Evolutionary conservation across 2,329 filamentous ascomycete species (phyloP).

Genomic region (Septoria petroselini): DNA sequence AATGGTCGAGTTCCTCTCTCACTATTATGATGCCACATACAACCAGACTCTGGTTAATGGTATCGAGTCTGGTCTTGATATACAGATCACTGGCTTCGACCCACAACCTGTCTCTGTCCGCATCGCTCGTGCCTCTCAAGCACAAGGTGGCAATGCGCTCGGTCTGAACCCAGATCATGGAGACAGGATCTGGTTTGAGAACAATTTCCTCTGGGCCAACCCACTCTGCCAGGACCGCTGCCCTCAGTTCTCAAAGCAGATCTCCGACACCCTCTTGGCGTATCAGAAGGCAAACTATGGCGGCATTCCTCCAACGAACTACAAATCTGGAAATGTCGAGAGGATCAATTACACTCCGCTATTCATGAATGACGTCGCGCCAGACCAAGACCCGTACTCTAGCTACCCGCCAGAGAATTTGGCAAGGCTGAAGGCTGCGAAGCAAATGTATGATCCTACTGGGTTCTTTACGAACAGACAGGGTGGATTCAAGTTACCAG

Average conservation of each 20-base stretch:
- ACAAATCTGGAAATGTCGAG: slow-evolving; percentile 18
- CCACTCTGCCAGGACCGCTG: slow-evolving; percentile 22
- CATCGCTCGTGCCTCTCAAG: slow-evolving; percentile 20
- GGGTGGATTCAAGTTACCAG: slow-evolving; percentile 26
- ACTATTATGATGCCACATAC: slow-evolving; percentile 19
- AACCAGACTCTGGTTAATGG: slow-evolving; percentile 15
- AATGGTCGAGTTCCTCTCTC: slow-evolving; percentile 21
- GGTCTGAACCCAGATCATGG: slow-evolving; percentile 22
- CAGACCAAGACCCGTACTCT: slow-evolving; percentile 26
- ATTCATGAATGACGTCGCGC: slow-evolving; percentile 30
- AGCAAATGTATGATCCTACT: slow-evolving; percentile 27
- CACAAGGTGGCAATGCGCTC: slow-evolving; percentile 23
- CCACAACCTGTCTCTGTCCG: slow-evolving; percentile 22
- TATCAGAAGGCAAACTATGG: slow-evolving; percentile 20
- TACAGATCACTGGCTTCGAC: slow-evolving; percentile 25
- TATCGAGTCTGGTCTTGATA: slow-evolving; percentile 16
- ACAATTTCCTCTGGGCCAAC: slow-evolving; percentile 24
- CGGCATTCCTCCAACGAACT: slow-evolving; percentile 21
- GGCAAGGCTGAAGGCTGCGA: slow-evolving; percentile 22
- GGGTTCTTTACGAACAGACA: slow-evolving; percentile 29
- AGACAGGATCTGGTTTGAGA: slow-evolving; percentile 26
- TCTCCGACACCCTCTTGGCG: slow-evolving; percentile 9
- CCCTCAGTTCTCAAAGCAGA: slow-evolving; percentile 18
- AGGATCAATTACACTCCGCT: slow-evolving; percentile 20
- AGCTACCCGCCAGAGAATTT: slow-evolving; percentile 27